Percentiles rank a stretch among this genome's conserved stretches.
Evolutionary conservation across 352 stramenopile genomes (phyloP).

Genomic region (Pythium dissotocum): DNA sequence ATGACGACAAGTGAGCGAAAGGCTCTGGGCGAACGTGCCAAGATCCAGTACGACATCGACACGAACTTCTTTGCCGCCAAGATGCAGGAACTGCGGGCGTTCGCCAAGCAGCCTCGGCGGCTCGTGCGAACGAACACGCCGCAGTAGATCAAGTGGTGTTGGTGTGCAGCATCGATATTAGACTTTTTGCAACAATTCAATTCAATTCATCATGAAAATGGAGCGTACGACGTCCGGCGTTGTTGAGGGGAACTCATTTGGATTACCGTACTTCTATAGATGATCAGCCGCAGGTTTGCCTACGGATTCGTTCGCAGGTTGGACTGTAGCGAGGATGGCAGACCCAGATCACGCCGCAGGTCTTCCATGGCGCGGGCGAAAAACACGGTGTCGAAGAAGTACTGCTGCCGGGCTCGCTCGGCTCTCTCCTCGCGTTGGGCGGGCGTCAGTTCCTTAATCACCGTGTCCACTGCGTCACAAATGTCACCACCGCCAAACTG

Average conservation of each 20-base stretch:
- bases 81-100: constrained; percentile 51
- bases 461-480: constrained; percentile 43
- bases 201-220: too few relatives aligned
- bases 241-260: neutral
- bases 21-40: constrained; percentile 39
- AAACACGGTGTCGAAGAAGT: constrained; percentile 65
- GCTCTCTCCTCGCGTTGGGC: constrained; percentile 37
- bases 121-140: constrained; percentile 14
- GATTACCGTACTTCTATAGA: neutral
- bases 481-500: constrained; percentile 38
- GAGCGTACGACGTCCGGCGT: too few relatives aligned
- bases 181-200: too few relatives aligned
- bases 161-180: neutral
- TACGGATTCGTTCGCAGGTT: constrained; percentile 11
- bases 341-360: constrained; percentile 22
- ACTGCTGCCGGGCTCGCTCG: constrained; percentile 46
- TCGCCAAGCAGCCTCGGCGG: constrained; percentile 15
- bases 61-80: constrained; percentile 62
- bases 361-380: constrained; percentile 60
- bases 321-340: neutral
- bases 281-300: neutral
- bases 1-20: constrained; percentile 51
- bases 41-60: constrained; percentile 65
- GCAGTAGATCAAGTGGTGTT: neutral
- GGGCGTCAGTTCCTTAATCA: constrained; percentile 34